These are phyloP conservation scores for Penicillium sp. DNA, from an alignment of 2,329 filamentous ascomycete genomes.

Conservation along the genomic window DNA sequence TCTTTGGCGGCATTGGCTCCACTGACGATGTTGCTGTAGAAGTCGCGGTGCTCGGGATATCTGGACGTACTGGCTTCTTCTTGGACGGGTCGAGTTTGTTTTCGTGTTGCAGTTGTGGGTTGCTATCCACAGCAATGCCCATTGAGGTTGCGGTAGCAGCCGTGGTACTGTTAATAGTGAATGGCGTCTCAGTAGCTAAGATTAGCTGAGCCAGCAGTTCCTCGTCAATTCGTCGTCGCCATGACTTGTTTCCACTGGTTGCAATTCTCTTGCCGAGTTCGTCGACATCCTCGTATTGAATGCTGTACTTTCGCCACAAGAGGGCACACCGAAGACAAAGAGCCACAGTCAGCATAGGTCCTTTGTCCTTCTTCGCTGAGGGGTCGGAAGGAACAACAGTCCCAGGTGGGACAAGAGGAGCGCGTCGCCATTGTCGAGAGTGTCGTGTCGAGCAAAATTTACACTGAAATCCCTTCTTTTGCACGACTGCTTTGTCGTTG, in stretches of 20 bases:
- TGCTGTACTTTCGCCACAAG: conserved; percentile 92
- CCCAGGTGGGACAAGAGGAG: conserved; percentile 73
- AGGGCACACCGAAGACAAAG: conserved; percentile 88
- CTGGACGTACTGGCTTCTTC: conserved; percentile 57
- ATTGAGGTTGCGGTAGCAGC: conserved; percentile 46
- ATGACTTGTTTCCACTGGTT: conserved; percentile 74
- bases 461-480: conserved; percentile 84
- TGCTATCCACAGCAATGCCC: conserved; percentile 40
- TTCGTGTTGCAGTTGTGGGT: conserved; percentile 32
- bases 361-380: conserved; percentile 71
- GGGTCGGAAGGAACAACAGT: conserved; percentile 67
- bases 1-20: conserved; percentile 56
- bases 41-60: conserved; percentile 50
- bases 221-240: conserved; percentile 88
- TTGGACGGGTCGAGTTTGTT: conserved; percentile 53
- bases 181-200: conserved; percentile 46
- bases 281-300: conserved; percentile 92
- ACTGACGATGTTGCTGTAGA: conserved; percentile 28
- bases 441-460: conserved; percentile 83
- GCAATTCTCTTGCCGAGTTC: conserved; percentile 86
- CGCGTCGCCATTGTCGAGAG: conserved; percentile 88
- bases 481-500: conserved; percentile 73
- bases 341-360: conserved; percentile 71
- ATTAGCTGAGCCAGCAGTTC: conserved; percentile 62
- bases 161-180: conserved; percentile 43